These are phyloP conservation scores for Septoria linicola DNA, from an alignment of 2,329 filamentous ascomycete species.

Conservation along the genomic window DNA sequence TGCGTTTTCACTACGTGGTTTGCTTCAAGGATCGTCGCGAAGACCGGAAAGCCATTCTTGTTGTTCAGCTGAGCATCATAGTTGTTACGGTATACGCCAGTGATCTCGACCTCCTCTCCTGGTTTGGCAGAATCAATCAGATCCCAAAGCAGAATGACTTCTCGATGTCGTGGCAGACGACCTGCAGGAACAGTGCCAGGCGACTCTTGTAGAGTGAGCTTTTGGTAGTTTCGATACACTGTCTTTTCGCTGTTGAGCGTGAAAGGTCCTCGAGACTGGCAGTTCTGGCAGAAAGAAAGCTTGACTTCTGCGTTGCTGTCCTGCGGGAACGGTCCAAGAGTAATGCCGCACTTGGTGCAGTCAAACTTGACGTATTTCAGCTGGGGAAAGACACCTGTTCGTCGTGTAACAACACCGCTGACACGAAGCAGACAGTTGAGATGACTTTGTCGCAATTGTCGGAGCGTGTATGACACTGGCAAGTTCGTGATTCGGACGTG, in stretches of 20 bases:
- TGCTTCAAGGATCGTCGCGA: conserved; percentile 94
- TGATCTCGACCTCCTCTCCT: conserved; percentile 95
- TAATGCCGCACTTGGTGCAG: conserved; percentile 88
- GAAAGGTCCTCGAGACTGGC: conserved; percentile 92
- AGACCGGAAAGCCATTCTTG: conserved; percentile 97
- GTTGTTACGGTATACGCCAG: conserved; percentile 95
- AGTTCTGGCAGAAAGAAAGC: conserved; percentile 93
- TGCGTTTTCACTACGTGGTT: conserved; percentile 97
- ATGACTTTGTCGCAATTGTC: conserved; percentile 90
- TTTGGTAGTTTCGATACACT: conserved; percentile 98
- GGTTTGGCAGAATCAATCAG: conserved; percentile 96
- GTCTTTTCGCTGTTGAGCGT: conserved; percentile 96
- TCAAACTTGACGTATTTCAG: conserved; percentile 98
- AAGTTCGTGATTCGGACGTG: conserved; percentile 95
- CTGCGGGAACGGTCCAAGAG: conserved; percentile 93
- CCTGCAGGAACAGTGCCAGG: conserved; percentile 95
- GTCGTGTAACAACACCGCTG: conserved; percentile 88
- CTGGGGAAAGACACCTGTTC: conserved; percentile 94
- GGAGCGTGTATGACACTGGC: conserved; percentile 90
- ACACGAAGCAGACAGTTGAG: conserved; percentile 94
- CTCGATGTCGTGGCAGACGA: conserved; percentile 85
- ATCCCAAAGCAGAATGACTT: conserved; percentile 95
- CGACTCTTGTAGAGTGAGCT: conserved; percentile 93
- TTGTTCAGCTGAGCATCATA: conserved; percentile 98
- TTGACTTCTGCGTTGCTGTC: conserved; percentile 96